phyloP scores from a whole-genome alignment of 192 early-diverging fungal species.

The Backusella macrospora region DNA sequence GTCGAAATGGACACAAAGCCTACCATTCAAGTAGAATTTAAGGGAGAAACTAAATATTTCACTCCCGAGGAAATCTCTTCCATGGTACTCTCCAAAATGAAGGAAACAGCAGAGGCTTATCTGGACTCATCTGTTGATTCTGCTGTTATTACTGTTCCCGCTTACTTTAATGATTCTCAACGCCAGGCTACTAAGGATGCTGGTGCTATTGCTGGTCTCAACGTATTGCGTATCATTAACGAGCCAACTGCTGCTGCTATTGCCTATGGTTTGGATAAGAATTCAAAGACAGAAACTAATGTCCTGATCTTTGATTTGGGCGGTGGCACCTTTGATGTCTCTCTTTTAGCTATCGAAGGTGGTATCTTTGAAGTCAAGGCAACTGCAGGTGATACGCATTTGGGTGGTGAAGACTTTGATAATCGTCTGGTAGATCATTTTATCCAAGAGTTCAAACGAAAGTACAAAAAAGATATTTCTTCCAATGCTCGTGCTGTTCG shows the following conservation, averaged over 20 bases:
- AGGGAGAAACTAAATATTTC: conserved; percentile 46
- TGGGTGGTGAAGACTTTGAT: conserved; percentile 31
- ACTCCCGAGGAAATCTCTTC: no score
- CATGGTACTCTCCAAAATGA: no score
- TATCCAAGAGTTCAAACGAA: no score
- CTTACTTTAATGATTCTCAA: conserved; percentile 96
- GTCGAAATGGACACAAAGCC: no score
- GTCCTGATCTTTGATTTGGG: conserved; percentile 53
- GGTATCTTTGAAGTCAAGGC: conserved; percentile 27
- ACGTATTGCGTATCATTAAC: no score
- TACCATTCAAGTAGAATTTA: conserved; percentile 74
- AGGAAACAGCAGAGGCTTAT: no score
- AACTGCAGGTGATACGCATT: conserved; percentile 97
- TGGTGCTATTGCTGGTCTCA: conserved; percentile 80
- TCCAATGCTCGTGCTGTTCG: no score
- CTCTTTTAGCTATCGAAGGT: no score
- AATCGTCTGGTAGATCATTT: no score
- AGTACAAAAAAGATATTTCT: no score
- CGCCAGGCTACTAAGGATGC: conserved; percentile 95
- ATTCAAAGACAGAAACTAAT: no score
- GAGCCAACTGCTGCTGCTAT: conserved; percentile 61
- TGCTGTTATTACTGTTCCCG: conserved; percentile 95
- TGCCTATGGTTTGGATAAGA: conserved; percentile 56
- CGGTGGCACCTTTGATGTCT: conserved; percentile 74
- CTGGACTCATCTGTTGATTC: conserved; percentile 20